A percentile compares a stretch with the other conserved stretches of the same genome.
Evolutionary conservation across 2,329 filamentous ascomycete genomes (phyloP).

Genomic region (Sporothrix inflata): DNA sequence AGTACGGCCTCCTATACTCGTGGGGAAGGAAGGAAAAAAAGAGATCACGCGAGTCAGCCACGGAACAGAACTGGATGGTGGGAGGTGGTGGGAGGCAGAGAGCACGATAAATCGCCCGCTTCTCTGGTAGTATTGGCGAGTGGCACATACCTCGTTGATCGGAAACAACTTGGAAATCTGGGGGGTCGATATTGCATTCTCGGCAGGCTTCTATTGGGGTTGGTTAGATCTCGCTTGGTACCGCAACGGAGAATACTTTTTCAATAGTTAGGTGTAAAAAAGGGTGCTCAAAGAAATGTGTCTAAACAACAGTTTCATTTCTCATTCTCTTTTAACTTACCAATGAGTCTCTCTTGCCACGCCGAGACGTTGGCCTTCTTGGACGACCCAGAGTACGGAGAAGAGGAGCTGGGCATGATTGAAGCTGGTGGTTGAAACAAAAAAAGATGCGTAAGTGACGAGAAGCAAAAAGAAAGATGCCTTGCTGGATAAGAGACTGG

Average conservation of each 20-base stretch:
- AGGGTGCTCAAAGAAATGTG: background rate
- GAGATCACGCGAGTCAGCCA: background rate
- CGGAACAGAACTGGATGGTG: background rate
- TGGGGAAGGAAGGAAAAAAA: background rate
- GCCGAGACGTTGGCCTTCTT: constrained; percentile 31
- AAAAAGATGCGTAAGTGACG: background rate
- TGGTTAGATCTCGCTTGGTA: constrained; percentile 16
- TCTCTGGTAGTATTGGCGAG: constrained; percentile 11
- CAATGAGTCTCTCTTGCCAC: constrained; percentile 43
- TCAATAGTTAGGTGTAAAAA: background rate
- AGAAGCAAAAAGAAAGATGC: background rate
- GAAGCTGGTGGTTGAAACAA: background rate
- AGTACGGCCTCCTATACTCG: constrained; percentile 74
- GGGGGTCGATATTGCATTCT: constrained; percentile 38
- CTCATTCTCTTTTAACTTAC: constrained; percentile 33
- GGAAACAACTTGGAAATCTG: constrained; percentile 42
- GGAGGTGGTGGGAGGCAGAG: background rate
- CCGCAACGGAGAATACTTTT: background rate
- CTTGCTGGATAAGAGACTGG: background rate
- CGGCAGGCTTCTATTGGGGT: constrained; percentile 39
- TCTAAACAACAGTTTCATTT: background rate
- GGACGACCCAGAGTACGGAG: constrained; percentile 24
- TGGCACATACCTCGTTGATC: constrained; percentile 41
- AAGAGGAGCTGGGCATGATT: constrained; percentile 30
- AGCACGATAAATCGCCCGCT: background rate